These are phyloP conservation scores for Casuarina glauca DNA, from an alignment of 306 rosid species.

Conservation along the genomic window DNA sequence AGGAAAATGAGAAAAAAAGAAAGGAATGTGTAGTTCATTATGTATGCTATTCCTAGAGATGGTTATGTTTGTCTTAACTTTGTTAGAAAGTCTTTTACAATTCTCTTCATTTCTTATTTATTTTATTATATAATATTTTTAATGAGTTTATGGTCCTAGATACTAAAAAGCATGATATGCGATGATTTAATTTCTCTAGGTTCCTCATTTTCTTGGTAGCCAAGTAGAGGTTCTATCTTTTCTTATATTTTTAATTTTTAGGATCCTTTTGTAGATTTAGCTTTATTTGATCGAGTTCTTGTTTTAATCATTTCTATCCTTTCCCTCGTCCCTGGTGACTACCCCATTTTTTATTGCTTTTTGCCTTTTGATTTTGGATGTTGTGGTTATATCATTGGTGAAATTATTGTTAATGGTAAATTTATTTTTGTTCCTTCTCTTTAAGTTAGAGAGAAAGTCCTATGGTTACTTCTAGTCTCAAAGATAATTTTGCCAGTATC, in stretches of 20 bases:
- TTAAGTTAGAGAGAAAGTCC: neutral
- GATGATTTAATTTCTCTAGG: neutral
- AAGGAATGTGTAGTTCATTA: no score
- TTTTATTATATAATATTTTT: neutral
- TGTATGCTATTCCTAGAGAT: neutral
- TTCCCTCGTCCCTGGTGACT: no score
- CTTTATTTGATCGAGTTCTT: neutral
- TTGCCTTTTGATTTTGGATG: neutral
- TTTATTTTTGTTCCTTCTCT: neutral
- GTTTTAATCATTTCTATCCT: neutral
- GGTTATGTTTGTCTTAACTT: neutral
- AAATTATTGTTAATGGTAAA: neutral
- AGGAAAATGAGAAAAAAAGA: no score
- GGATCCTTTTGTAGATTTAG: neutral
- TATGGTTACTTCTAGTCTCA: neutral
- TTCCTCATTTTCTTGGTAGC: neutral
- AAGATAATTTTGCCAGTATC: no score
- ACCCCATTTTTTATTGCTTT: no score
- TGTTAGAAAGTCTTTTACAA: conserved; percentile 1
- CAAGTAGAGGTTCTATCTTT: neutral
- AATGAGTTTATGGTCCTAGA: neutral
- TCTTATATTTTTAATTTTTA: no score
- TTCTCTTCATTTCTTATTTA: neutral
- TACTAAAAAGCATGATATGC: neutral
- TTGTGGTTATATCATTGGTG: neutral